Evolutionary conservation across 176 grass and related monocot species (phyloP).

Genomic region (Canna indica): DNA sequence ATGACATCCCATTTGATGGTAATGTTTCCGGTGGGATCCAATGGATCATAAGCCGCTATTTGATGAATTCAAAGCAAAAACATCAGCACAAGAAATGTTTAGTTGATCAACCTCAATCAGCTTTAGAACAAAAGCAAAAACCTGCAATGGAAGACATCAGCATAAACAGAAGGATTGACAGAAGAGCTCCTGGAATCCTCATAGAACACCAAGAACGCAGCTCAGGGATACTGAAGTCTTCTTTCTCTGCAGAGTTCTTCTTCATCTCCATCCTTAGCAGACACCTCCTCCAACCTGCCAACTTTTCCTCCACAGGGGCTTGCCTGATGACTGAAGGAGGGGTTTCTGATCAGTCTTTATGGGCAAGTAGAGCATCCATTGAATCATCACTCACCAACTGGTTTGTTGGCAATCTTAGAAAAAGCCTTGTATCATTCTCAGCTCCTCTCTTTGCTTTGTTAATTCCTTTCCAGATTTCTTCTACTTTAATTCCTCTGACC

Average conservation of each 20-base stretch:
- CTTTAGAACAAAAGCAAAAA: neutral
- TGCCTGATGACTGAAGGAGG: neutral
- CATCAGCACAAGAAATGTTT: neutral
- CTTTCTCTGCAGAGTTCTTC: neutral
- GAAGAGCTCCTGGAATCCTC: neutral
- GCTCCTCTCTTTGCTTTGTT: neutral
- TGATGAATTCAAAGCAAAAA: neutral
- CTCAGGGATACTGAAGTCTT: neutral
- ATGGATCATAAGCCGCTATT: slow-evolving; percentile 9
- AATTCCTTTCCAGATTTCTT: neutral
- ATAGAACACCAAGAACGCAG: neutral
- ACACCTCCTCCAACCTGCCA: neutral
- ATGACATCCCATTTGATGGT: slow-evolving; percentile 25
- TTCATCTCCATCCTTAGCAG: neutral
- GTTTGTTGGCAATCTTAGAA: neutral
- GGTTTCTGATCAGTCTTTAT: neutral
- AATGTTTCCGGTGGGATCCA: slow-evolving; percentile 17
- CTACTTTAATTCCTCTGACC: neutral
- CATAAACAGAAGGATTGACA: neutral
- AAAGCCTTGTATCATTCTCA: neutral
- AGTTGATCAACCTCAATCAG: neutral
- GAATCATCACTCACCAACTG: neutral
- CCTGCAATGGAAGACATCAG: neutral
- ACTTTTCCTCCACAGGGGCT: neutral
- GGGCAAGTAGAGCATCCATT: neutral